These are phyloP conservation scores for Apiospora saccharicola DNA, from an alignment of 2,329 filamentous ascomycete species.

Conservation along the genomic window DNA sequence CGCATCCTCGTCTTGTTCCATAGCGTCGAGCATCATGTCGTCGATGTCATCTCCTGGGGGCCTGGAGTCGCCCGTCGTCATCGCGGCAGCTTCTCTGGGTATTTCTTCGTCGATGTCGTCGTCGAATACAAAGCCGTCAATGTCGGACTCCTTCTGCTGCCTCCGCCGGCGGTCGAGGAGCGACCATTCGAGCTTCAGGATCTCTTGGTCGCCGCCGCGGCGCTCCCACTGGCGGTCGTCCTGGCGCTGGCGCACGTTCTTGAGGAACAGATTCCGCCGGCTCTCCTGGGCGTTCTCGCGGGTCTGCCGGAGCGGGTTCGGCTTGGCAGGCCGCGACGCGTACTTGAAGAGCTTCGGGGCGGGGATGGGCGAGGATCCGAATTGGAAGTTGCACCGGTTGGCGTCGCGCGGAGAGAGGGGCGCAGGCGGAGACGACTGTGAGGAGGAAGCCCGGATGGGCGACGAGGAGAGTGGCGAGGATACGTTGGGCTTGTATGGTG, in stretches of 20 bases:
- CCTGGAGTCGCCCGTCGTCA: conserved; percentile 1
- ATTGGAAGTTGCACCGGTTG: conserved; percentile 48
- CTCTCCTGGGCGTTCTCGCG: conserved; percentile 70
- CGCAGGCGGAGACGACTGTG: conserved; percentile 50
- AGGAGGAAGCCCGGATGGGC: conserved; percentile 60
- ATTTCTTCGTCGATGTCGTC: conserved; percentile 59
- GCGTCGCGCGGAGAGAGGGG: conserved; percentile 52
- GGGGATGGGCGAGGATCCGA: conserved; percentile 47
- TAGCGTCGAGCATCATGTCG: conserved; percentile 61
- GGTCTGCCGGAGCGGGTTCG: conserved; percentile 68
- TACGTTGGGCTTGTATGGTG: conserved; percentile 53
- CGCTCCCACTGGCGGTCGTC: conserved; percentile 67
- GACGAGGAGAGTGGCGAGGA: conserved; percentile 68
- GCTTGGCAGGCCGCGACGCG: conserved; percentile 62
- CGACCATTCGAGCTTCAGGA: conserved; percentile 53
- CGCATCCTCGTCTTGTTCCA: conserved; percentile 64
- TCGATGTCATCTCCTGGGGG: conserved; percentile 44
- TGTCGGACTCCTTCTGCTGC: conserved; percentile 48
- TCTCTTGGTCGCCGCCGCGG: conserved; percentile 69
- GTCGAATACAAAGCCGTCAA: conserved; percentile 53
- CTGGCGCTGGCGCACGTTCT: conserved; percentile 67
- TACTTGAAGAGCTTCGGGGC: conserved; percentile 49
- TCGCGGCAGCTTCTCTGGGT: conserved; percentile 29
- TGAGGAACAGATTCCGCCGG: conserved; percentile 72
- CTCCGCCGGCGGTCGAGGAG: conserved; percentile 47